Evolutionary conservation across 2,329 filamentous ascomycete species (phyloP).

Genomic region (Chaetothyriales sp.): DNA sequence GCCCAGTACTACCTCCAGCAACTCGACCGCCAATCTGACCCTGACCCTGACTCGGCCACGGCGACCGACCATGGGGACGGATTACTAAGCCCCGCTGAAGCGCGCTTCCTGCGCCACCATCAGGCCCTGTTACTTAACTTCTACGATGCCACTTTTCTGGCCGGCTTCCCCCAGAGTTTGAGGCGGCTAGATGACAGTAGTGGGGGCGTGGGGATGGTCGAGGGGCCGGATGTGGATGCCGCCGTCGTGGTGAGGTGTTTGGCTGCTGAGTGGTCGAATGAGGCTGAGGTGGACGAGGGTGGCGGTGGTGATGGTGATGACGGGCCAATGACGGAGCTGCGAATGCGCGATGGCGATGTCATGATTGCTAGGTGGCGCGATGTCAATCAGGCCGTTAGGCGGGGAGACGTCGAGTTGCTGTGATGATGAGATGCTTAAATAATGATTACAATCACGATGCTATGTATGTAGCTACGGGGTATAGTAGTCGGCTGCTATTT

Average conservation of each 20-base stretch:
- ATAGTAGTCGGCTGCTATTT: too few relatives aligned
- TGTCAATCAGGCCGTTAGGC: slow-evolving; percentile 42
- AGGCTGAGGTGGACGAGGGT: slow-evolving; percentile 6
- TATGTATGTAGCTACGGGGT: too few relatives aligned
- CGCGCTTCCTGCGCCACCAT: slow-evolving; percentile 70
- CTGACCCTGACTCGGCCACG: slow-evolving; percentile 21
- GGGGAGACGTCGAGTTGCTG: slow-evolving; percentile 32
- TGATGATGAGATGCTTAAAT: slow-evolving; percentile 11
- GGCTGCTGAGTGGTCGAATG: slow-evolving; percentile 19
- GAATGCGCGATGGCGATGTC: slow-evolving; percentile 46
- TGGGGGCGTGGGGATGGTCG: slow-evolving; percentile 85
- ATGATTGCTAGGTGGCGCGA: slow-evolving; percentile 63
- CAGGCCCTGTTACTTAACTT: slow-evolving; percentile 73
- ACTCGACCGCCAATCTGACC: slow-evolving; percentile 20
- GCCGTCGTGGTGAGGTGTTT: slow-evolving; percentile 67
- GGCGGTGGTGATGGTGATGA: slow-evolving; percentile 10
- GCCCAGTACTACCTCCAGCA: slow-evolving; percentile 36
- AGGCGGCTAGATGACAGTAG: slow-evolving; percentile 74
- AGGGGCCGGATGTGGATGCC: slow-evolving; percentile 65
- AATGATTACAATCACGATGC: neutral
- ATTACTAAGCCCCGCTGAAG: slow-evolving; percentile 61
- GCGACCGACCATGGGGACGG: slow-evolving; percentile 31
- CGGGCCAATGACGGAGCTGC: slow-evolving; percentile 21
- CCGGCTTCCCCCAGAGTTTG: slow-evolving; percentile 62
- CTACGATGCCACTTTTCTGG: slow-evolving; percentile 73